Conservation (phyloP, 169 alveolate species). For the Amoebophrya sp. region DNA sequence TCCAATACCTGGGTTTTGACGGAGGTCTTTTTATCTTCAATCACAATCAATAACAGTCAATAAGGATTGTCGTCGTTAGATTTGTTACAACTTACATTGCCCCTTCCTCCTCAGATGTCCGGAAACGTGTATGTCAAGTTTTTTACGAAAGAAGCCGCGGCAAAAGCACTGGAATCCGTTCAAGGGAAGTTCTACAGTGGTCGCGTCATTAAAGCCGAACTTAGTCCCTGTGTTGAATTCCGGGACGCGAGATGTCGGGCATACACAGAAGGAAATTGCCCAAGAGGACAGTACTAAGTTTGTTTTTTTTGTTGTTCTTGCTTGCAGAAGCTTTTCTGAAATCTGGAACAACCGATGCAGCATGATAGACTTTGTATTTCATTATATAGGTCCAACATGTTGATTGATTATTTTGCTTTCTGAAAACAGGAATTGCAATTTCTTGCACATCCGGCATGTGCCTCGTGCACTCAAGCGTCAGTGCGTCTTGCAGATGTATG, state of each 20-base stretch:
- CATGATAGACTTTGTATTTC: too few species aligned
- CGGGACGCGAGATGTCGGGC: conserved; percentile 90
- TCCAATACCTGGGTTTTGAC: too few species aligned
- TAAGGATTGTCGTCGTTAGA: too few species aligned
- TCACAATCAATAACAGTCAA: too few species aligned
- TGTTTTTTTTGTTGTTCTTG: not conserved
- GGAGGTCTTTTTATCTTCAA: too few species aligned
- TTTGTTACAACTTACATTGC: too few species aligned
- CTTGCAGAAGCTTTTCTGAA: too few species aligned
- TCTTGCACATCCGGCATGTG: conserved; percentile 92
- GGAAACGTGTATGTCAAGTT: conserved; percentile 93
- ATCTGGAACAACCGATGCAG: too few species aligned
- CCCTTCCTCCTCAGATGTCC: conserved; percentile 90
- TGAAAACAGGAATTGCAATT: conserved; percentile 86
- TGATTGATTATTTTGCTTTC: too few species aligned
- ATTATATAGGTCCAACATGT: too few species aligned
- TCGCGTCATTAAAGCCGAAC: conserved; percentile 77
- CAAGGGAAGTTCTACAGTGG: conserved; percentile 79
- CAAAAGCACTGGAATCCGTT: conserved; percentile 74
- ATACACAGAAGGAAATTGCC: conserved; percentile 91
- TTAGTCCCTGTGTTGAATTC: conserved; percentile 94
- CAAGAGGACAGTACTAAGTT: conserved; percentile 55
- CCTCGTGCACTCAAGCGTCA: conserved; percentile 78
- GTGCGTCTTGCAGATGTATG: conserved; percentile 85
- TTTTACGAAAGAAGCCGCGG: conserved; percentile 86